These are phyloP conservation scores for Apiospora rasikravindrae DNA, from an alignment of 2,329 filamentous ascomycete species.

Conservation along the genomic window DNA sequence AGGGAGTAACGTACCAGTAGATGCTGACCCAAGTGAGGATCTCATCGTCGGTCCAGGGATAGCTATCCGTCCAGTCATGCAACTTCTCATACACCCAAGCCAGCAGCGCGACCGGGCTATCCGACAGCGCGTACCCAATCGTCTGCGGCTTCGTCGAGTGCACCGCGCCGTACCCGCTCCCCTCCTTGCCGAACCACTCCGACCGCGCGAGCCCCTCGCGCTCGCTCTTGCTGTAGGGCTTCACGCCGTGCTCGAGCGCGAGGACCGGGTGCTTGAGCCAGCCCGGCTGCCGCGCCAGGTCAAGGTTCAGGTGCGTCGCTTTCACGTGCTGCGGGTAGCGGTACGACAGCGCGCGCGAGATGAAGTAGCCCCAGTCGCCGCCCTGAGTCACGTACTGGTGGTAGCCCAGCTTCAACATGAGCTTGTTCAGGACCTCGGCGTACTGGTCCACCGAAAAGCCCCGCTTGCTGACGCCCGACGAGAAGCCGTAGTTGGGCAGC, in stretches of 20 bases:
- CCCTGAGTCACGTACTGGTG: slow-evolving; percentile 61
- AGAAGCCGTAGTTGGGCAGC: slow-evolving; percentile 53
- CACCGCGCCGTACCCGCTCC: slow-evolving; percentile 59
- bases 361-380: slow-evolving; percentile 72
- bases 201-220: slow-evolving; percentile 52
- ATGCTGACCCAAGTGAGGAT: slow-evolving; percentile 76
- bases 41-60: slow-evolving; percentile 77
- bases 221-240: slow-evolving; percentile 53
- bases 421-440: slow-evolving; percentile 61
- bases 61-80: slow-evolving; percentile 74
- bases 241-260: slow-evolving; percentile 36
- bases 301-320: slow-evolving; percentile 49
- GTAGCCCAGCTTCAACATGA: slow-evolving; percentile 67
- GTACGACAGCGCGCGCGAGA: slow-evolving; percentile 65
- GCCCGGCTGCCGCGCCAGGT: background rate
- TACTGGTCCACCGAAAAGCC: slow-evolving; percentile 64
- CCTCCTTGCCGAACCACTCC: slow-evolving; percentile 59
- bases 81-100: slow-evolving; percentile 85
- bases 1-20: slow-evolving; percentile 57
- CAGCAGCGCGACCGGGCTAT: slow-evolving; percentile 72
- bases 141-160: slow-evolving; percentile 75
- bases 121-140: slow-evolving; percentile 68
- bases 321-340: slow-evolving; percentile 67
- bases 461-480: slow-evolving; percentile 42
- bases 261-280: slow-evolving; percentile 19